Conservation (phyloP, 2,329 filamentous ascomycete species). For the Phyllosticta citriasiana region DNA sequence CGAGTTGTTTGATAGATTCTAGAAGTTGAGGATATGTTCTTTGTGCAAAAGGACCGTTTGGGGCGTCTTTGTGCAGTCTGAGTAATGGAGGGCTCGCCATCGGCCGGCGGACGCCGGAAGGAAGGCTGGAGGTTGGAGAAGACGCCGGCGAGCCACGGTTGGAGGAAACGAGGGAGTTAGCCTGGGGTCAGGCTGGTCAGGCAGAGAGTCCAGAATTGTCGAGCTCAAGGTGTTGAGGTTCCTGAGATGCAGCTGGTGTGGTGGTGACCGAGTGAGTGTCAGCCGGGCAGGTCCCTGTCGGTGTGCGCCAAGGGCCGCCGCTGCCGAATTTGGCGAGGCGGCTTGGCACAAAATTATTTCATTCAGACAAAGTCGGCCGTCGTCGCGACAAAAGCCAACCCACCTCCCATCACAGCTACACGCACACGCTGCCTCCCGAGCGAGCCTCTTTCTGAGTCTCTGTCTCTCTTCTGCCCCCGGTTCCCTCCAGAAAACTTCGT, state of each 20-base stretch:
- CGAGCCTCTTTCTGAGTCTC: slow-evolving; percentile 12
- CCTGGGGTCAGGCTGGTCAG: too few species aligned
- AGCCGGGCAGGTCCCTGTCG: too few species aligned
- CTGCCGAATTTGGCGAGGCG: slow-evolving; percentile 10
- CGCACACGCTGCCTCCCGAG: slow-evolving; percentile 9
- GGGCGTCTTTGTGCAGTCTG: background rate
- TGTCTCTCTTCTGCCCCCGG: slow-evolving; percentile 12
- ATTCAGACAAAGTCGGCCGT: slow-evolving; percentile 4
- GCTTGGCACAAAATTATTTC: slow-evolving; percentile 12
- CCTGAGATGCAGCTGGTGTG: background rate
- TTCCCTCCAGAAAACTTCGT: slow-evolving; percentile 15
- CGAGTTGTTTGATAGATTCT: background rate
- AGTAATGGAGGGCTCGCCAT: background rate
- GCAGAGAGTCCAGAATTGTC: too few species aligned
- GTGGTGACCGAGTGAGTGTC: background rate
- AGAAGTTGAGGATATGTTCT: background rate
- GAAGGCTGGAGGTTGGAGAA: background rate
- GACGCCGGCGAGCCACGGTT: too few species aligned
- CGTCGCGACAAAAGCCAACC: slow-evolving; percentile 9
- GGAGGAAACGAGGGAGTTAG: too few species aligned
- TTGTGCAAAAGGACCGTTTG: background rate
- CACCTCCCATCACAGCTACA: slow-evolving; percentile 1
- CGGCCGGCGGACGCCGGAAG: too few species aligned
- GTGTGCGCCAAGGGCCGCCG: slow-evolving; percentile 8
- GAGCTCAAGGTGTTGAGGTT: too few species aligned